phyloP scores from a whole-genome alignment of 495 filamentous ascomycete species.

The Ascodesmis nigricans region DNA sequence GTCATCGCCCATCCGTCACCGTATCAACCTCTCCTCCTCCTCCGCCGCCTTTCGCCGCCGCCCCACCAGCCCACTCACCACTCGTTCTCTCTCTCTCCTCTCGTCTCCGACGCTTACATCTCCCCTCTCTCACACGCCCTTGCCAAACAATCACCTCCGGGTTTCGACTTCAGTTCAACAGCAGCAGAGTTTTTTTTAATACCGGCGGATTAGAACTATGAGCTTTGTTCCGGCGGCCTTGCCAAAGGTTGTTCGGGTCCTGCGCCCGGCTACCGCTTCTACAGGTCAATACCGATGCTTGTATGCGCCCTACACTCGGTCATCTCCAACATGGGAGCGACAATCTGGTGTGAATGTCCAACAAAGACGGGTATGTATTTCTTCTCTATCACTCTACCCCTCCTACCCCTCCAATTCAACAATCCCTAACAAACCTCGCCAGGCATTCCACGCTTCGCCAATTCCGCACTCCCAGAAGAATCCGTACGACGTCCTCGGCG shows the following conservation, averaged over 20 bases:
- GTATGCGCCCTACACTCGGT: conserved; percentile 5
- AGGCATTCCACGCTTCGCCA: conserved; percentile 62
- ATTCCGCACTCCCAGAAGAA: conserved; percentile 34
- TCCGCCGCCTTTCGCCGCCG: too few species aligned
- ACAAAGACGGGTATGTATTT: conserved; percentile 10
- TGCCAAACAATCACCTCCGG: too few species aligned
- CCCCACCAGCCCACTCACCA: too few species aligned
- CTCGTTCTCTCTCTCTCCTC: too few species aligned
- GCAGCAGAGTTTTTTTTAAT: too few species aligned
- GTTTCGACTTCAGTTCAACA: too few species aligned
- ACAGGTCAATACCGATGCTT: conserved; percentile 13
- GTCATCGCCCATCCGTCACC: too few species aligned
- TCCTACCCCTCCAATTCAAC: neutral
- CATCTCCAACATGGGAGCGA: too few species aligned
- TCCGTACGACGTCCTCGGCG: conserved; percentile 72
- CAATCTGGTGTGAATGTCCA: neutral
- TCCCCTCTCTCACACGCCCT: too few species aligned
- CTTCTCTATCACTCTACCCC: neutral
- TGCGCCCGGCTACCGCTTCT: conserved; percentile 5
- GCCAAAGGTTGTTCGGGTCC: conserved; percentile 10
- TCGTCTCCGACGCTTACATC: too few species aligned
- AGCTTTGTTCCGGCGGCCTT: conserved; percentile 13
- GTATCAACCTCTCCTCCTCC: too few species aligned
- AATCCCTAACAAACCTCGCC: neutral
- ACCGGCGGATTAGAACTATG: too few species aligned